Conservation (phyloP, 257 asterid genomes). For the Verbascum thapsus region DNA sequence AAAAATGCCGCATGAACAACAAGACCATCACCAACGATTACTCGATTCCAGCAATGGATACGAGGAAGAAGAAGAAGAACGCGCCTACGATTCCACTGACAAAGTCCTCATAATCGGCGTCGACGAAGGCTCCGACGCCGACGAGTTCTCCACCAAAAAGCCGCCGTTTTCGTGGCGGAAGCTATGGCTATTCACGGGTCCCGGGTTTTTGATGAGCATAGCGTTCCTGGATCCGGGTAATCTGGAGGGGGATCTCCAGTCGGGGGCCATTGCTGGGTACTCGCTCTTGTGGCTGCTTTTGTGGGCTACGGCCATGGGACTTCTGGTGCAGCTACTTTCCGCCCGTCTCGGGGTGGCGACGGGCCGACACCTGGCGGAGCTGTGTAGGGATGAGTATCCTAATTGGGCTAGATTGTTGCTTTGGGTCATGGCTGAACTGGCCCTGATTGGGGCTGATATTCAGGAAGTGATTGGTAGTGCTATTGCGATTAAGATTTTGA, state of each 20-base stretch:
- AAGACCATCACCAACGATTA: constrained; percentile 30
- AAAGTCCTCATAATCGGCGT: constrained; percentile 59
- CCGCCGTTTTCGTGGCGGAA: constrained; percentile 84
- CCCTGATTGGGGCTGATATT: constrained; percentile 75
- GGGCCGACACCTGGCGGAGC: constrained; percentile 74
- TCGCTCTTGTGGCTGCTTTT: constrained; percentile 70
- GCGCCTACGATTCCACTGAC: constrained; percentile 59
- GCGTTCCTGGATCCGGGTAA: constrained; percentile 88
- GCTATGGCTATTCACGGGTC: constrained; percentile 86
- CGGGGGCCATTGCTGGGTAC: constrained; percentile 85
- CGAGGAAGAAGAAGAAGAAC: constrained; percentile 46
- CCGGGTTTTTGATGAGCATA: constrained; percentile 81
- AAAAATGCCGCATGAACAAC: no score
- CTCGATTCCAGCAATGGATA: constrained; percentile 30
- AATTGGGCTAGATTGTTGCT: constrained; percentile 70
- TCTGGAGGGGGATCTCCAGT: constrained; percentile 83
- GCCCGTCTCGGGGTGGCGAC: constrained; percentile 82
- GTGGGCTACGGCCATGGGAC: constrained; percentile 88
- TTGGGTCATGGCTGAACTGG: constrained; percentile 82
- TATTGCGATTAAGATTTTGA: constrained; percentile 69
- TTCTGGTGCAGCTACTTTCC: constrained; percentile 65
- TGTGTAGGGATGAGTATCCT: constrained; percentile 80
- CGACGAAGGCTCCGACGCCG: constrained; percentile 44
- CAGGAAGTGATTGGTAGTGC: constrained; percentile 91
- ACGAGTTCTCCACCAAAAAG: constrained; percentile 40